Evolutionary conservation across 2,329 filamentous ascomycete species (phyloP).

Genomic region (Pyrenochaeta sp.): DNA sequence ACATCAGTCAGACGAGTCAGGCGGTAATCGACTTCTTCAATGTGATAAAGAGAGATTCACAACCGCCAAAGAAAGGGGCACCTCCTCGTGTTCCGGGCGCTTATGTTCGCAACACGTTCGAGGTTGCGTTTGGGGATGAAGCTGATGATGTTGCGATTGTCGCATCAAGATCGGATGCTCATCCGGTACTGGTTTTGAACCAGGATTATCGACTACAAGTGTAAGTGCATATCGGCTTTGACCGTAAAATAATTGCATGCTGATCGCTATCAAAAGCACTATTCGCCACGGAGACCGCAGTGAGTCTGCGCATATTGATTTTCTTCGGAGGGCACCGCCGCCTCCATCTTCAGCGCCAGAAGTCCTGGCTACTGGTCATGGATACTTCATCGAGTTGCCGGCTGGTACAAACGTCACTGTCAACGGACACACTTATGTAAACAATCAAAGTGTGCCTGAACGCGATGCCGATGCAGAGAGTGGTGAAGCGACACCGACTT

Average conservation of each 20-base stretch:
- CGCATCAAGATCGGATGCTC: constrained; percentile 4
- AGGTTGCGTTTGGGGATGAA: background rate
- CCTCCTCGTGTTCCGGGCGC: background rate
- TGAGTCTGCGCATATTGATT: constrained; percentile 4
- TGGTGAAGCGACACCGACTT: background rate
- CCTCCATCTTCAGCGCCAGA: background rate
- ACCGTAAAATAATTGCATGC: background rate
- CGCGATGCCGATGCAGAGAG: background rate
- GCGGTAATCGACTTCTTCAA: constrained; percentile 12
- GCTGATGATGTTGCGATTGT: constrained; percentile 5
- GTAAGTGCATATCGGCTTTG: constrained; percentile 1
- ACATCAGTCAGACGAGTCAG: constrained; percentile 5
- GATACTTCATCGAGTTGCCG: constrained; percentile 22
- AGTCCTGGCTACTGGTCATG: background rate
- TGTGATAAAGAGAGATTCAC: constrained; percentile 5
- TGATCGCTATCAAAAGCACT: background rate
- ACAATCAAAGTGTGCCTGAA: constrained; percentile 4
- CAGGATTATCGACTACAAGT: constrained; percentile 11
- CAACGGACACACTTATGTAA: constrained; percentile 24
- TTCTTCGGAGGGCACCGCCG: constrained; percentile 3
- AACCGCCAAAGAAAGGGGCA: background rate
- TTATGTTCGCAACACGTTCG: background rate
- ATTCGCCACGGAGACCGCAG: background rate
- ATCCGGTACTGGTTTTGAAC: constrained; percentile 1
- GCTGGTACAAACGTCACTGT: constrained; percentile 16